Percentiles rank a stretch among this genome's conserved stretches.
phyloP scores from a whole-genome alignment of 192 early-diverging fungal species.

The Rhizophagus clarus region DNA sequence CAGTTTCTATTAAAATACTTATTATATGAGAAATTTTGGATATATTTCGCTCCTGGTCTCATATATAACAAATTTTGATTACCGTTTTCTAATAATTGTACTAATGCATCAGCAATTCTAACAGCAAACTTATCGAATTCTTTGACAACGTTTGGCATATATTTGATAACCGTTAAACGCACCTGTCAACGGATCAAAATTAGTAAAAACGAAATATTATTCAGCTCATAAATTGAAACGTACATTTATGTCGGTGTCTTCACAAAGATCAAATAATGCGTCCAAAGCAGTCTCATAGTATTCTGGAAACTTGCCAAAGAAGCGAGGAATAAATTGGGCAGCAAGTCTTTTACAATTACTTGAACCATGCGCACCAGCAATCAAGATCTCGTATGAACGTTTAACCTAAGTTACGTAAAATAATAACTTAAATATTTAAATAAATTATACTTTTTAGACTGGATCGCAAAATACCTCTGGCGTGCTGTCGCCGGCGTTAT shows the following conservation, averaged over 20 bases:
- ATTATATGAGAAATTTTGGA: background rate
- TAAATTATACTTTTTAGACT: background rate
- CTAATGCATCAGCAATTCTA: constrained; percentile 30
- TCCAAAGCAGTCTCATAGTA: constrained; percentile 29
- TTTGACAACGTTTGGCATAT: constrained; percentile 30
- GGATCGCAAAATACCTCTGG: background rate
- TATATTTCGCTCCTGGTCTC: background rate
- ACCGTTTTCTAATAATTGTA: constrained; percentile 33
- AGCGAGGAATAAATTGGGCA: constrained; percentile 31
- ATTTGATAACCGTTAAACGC: constrained; percentile 25
- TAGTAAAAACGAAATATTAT: background rate
- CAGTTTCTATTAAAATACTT: background rate
- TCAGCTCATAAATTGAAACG: background rate
- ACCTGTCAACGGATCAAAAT: constrained; percentile 10
- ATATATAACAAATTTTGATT: background rate
- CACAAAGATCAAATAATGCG: constrained; percentile 34
- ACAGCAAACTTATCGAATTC: background rate
- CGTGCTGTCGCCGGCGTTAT: background rate
- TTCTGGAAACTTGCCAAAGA: constrained; percentile 30
- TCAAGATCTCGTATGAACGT: constrained; percentile 19
- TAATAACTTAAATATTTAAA: background rate
- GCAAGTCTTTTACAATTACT: constrained; percentile 27
- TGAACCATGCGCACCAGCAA: constrained; percentile 23
- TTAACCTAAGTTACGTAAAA: background rate
- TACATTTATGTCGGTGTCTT: constrained; percentile 33